Evolutionary conservation across 2,329 filamentous ascomycete genomes (phyloP).

Genomic region (Penicillium capsulatum): DNA sequence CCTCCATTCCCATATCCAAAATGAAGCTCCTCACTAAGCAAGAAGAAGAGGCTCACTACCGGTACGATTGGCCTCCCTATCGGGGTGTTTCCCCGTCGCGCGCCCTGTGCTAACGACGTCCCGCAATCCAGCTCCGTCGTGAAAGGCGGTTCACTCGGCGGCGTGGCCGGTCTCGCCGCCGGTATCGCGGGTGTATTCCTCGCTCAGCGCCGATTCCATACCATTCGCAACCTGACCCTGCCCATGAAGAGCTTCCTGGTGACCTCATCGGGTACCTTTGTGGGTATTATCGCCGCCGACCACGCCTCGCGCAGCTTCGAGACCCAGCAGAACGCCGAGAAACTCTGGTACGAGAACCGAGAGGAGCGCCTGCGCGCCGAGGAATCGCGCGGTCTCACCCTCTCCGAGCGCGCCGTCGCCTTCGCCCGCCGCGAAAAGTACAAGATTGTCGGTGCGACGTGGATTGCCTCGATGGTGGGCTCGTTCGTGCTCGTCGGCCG

Average conservation of each 20-base stretch:
- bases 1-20: constrained; percentile 23
- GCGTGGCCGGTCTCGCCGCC: constrained; percentile 60
- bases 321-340: constrained; percentile 62
- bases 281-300: constrained; percentile 84
- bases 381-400: constrained; percentile 53
- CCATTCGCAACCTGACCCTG: constrained; percentile 75
- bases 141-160: constrained; percentile 73
- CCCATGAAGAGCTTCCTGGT: constrained; percentile 90
- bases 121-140: constrained; percentile 58
- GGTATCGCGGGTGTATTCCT: constrained; percentile 65
- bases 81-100: background rate
- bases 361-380: constrained; percentile 55
- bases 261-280: constrained; percentile 75
- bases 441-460: constrained; percentile 74
- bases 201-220: constrained; percentile 67
- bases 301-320: constrained; percentile 68
- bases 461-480: constrained; percentile 74
- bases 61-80: constrained; percentile 42
- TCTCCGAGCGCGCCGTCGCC: constrained; percentile 59
- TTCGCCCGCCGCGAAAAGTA: constrained; percentile 82
- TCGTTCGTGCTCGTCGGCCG: constrained; percentile 72
- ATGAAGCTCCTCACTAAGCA: constrained; percentile 98
- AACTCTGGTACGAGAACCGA: constrained; percentile 61
- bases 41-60: constrained; percentile 84
- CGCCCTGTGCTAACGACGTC: constrained; percentile 13